phyloP scores from a whole-genome alignment of 2,329 filamentous ascomycete species.

The Didymella segeticola region DNA sequence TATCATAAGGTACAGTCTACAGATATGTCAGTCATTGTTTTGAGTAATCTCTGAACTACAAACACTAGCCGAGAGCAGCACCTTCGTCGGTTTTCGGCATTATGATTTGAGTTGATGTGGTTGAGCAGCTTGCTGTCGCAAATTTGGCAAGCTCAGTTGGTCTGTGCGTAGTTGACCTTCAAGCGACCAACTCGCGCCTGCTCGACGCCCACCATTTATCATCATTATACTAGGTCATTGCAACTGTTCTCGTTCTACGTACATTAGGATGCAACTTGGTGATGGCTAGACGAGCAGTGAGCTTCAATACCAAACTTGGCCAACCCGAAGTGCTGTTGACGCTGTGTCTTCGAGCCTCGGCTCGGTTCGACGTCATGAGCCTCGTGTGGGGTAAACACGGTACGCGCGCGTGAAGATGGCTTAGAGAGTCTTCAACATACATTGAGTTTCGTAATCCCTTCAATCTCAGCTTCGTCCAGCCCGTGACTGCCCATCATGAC shows the following conservation, averaged over 20 bases:
- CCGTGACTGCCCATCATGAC: slow-evolving; percentile 22
- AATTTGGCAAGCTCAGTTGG: slow-evolving; percentile 1
- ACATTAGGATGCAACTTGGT: too few species aligned
- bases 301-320: background rate
- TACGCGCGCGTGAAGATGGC: background rate
- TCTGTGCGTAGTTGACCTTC: slow-evolving; percentile 2
- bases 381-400: slow-evolving; percentile 17
- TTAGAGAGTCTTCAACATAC: background rate
- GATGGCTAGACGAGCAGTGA: background rate
- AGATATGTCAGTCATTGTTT: background rate
- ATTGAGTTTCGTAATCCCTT: background rate
- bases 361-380: slow-evolving; percentile 12
- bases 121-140: background rate
- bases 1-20: slow-evolving; percentile 6
- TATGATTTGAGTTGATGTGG: background rate
- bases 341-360: slow-evolving; percentile 16
- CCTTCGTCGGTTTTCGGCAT: slow-evolving; percentile 19
- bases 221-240: background rate
- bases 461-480: too few species aligned
- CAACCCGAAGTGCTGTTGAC: background rate
- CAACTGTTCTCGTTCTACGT: background rate
- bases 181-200: background rate
- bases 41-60: background rate
- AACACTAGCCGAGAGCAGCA: slow-evolving; percentile 11
- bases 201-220: background rate